Percentiles rank a stretch among this genome's conserved stretches.
These are phyloP conservation scores for Diplodia intermedia DNA, from an alignment of 2,329 filamentous ascomycete genomes.

Conservation along the genomic window DNA sequence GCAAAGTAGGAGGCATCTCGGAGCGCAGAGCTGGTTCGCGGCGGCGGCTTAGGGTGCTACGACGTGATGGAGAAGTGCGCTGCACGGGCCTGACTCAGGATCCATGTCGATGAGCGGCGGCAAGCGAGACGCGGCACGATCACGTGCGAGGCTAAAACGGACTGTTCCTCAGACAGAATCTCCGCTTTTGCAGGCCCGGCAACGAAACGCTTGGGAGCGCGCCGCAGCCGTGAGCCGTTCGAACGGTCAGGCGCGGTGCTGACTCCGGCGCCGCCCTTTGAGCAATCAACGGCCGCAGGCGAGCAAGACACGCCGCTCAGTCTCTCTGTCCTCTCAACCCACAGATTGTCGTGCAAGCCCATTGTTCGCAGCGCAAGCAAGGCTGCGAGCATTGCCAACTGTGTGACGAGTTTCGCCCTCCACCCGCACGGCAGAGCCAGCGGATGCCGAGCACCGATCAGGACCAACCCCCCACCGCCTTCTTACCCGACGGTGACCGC, in stretches of 20 bases:
- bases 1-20: conserved; percentile 1
- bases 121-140: conserved; percentile 14
- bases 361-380: conserved; percentile 6
- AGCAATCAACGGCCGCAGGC: neutral
- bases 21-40: conserved; percentile 8
- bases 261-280: conserved; percentile 1
- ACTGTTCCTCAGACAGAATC: neutral
- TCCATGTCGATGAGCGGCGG: conserved; percentile 16
- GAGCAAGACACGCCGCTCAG: conserved; percentile 6
- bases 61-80: conserved; percentile 20
- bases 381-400: neutral
- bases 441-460: conserved; percentile 1
- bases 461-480: conserved; percentile 2
- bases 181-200: conserved; percentile 6
- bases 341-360: conserved; percentile 8
- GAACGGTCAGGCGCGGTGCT: conserved; percentile 4
- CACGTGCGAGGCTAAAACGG: conserved; percentile 29
- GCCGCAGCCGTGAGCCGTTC: neutral
- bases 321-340: neutral
- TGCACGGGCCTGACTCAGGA: conserved; percentile 22
- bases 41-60: conserved; percentile 22
- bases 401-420: neutral
- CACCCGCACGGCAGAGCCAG: neutral
- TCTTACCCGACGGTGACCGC: neutral
- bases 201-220: conserved; percentile 22